Evolutionary conservation across 2,329 filamentous ascomycete species (phyloP).

Genomic region (Aspergillus ochraceoroseus): DNA sequence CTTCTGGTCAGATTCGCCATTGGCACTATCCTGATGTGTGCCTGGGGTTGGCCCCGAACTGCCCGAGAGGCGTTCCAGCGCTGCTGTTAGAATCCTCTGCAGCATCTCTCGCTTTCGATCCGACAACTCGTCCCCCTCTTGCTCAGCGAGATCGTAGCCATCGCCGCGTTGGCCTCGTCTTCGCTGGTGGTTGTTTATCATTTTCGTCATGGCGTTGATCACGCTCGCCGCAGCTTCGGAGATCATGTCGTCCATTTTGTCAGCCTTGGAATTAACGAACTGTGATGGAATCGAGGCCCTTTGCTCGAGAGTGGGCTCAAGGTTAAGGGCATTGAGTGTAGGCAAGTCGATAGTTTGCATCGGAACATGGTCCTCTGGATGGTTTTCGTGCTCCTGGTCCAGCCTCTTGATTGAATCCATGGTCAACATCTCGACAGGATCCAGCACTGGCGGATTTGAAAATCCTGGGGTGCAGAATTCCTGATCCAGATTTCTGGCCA

Average conservation of each 20-base stretch:
- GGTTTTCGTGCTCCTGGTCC: constrained; percentile 6
- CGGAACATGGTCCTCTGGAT: not conserved
- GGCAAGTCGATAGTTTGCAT: constrained; percentile 15
- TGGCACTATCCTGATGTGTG: constrained; percentile 4
- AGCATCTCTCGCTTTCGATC: constrained; percentile 32
- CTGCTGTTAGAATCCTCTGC: constrained; percentile 30
- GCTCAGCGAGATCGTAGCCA: constrained; percentile 19
- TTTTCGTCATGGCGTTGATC: constrained; percentile 33
- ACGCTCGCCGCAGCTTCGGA: constrained; percentile 31
- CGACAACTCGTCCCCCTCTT: constrained; percentile 23
- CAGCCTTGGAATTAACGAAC: constrained; percentile 4
- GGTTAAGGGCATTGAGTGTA: constrained; percentile 12
- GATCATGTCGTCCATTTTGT: constrained; percentile 23
- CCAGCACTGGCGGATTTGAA: constrained; percentile 3
- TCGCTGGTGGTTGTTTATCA: constrained; percentile 28
- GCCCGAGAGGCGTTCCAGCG: constrained; percentile 26
- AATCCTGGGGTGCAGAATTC: constrained; percentile 7
- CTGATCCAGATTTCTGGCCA: constrained; percentile 2
- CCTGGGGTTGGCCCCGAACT: constrained; percentile 7
- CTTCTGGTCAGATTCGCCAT: constrained; percentile 21
- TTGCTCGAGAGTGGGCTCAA: constrained; percentile 13
- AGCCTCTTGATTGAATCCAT: constrained; percentile 11
- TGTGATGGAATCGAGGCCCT: constrained; percentile 8
- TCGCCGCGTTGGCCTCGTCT: constrained; percentile 23
- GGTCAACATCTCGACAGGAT: constrained; percentile 8